phyloP scores from a whole-genome alignment of 352 stramenopile species.

The Thraustochytrium striatum region DNA sequence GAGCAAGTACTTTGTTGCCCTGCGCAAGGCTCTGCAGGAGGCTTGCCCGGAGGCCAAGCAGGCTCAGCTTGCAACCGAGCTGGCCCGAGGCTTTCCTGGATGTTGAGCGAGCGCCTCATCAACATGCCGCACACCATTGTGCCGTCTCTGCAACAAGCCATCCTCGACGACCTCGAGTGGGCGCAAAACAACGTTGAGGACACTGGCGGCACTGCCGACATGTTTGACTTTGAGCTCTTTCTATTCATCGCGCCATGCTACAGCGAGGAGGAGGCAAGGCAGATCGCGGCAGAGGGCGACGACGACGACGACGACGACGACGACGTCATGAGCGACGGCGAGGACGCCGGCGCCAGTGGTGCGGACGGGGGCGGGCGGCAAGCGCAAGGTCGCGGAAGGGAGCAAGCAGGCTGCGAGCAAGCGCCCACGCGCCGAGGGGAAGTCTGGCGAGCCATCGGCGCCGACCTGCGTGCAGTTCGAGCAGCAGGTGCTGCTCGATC shows the following conservation, averaged over 20 bases:
- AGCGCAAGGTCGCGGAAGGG: not conserved
- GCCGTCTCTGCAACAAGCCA: not conserved
- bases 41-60: not conserved
- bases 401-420: not conserved
- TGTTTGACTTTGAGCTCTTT: conserved; percentile 34
- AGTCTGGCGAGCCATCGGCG: not conserved
- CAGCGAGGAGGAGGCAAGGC: not conserved
- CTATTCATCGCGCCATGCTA: conserved; percentile 30
- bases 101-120: conserved; percentile 34
- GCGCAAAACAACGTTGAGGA: not conserved
- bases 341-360: not conserved
- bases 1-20: not conserved
- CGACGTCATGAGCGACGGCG: not conserved
- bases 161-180: conserved; percentile 34
- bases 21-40: not conserved
- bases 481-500: not conserved
- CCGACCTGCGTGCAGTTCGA: conserved; percentile 11
- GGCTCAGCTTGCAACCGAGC: not conserved
- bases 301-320: conserved; percentile 5
- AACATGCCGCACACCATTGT: conserved; percentile 12
- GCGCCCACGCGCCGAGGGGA: not conserved
- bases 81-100: not conserved
- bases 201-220: conserved; percentile 28
- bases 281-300: not conserved
- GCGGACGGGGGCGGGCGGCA: not conserved